phyloP scores from a whole-genome alignment of 164 flowering plant genomes.

The Vitis vinifera region DNA sequence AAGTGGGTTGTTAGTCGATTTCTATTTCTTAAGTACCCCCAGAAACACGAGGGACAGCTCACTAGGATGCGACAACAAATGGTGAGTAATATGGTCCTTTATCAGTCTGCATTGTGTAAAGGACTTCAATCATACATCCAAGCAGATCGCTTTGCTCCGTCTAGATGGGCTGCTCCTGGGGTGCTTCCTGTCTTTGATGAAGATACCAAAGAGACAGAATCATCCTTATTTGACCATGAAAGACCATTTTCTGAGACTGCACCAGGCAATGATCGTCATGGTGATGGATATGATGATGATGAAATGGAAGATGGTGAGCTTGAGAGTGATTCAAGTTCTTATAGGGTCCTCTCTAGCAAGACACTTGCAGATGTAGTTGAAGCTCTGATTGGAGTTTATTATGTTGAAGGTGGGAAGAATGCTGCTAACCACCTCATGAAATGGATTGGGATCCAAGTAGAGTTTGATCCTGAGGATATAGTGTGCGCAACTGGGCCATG shows the following conservation, averaged over 20 bases:
- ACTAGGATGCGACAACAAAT: slow-evolving; percentile 98
- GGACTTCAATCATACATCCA: slow-evolving; percentile 94
- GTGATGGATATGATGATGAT: slow-evolving; percentile 54
- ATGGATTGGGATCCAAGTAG: slow-evolving; percentile 91
- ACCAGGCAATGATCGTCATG: slow-evolving; percentile 13
- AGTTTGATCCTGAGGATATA: slow-evolving; percentile 63
- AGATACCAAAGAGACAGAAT: slow-evolving; percentile 69
- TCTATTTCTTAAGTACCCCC: slow-evolving; percentile 92
- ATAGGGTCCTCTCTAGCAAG: slow-evolving; percentile 95
- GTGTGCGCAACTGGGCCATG: slow-evolving; percentile 34
- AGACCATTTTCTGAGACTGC: slow-evolving; percentile 22
- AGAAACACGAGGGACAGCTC: slow-evolving; percentile 98
- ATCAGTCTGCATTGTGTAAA: slow-evolving; percentile 76
- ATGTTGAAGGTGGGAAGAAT: slow-evolving; percentile 90
- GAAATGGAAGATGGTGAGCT: slow-evolving; percentile 95
- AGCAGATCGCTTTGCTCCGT: slow-evolving; percentile 98
- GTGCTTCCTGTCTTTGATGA: slow-evolving; percentile 98
- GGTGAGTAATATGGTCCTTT: slow-evolving; percentile 96
- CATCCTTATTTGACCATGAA: slow-evolving; percentile 60
- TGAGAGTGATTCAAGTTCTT: slow-evolving; percentile 90
- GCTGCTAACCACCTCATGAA: slow-evolving; percentile 95
- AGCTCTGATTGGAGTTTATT: slow-evolving; percentile 93
- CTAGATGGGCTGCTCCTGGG: slow-evolving; percentile 99
- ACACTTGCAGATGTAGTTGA: slow-evolving; percentile 99
- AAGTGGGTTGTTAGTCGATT: slow-evolving; percentile 98